phyloP scores from a whole-genome alignment of 306 rosid genomes.

The Casuarina equisetifolia region DNA sequence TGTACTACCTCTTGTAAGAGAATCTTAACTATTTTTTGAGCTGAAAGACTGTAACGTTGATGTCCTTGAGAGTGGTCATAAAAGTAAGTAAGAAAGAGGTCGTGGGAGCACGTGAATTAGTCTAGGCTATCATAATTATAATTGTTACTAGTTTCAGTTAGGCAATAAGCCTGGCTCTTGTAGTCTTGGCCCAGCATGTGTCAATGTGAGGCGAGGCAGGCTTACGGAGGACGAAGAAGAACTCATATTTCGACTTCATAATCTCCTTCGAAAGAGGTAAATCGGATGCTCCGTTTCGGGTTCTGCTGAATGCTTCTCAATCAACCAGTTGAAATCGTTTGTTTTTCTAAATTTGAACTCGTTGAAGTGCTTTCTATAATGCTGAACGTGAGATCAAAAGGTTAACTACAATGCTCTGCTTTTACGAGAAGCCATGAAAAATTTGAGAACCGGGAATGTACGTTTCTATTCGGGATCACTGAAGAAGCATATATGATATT shows the following conservation, averaged over 20 bases:
- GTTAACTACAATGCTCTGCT: too few relatives aligned
- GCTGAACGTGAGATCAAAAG: background rate
- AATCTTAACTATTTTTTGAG: background rate
- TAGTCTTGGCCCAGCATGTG: background rate
- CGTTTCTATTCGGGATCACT: background rate
- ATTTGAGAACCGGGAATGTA: too few relatives aligned
- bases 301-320: too few relatives aligned
- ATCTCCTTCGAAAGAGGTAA: background rate
- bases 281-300: too few relatives aligned
- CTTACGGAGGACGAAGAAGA: slow-evolving; percentile 6
- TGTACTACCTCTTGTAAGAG: background rate
- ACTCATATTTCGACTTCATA: slow-evolving; percentile 2
- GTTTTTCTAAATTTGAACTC: too few relatives aligned
- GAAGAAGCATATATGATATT: background rate
- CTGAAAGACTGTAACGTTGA: background rate
- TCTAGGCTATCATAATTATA: background rate
- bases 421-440: too few relatives aligned
- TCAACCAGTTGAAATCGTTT: too few relatives aligned
- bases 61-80: background rate
- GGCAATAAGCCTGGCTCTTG: too few relatives aligned
- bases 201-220: background rate
- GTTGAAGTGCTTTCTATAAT: background rate
- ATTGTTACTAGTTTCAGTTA: background rate
- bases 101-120: background rate
- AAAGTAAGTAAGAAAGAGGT: background rate